Percentiles rank a stretch among this genome's conserved stretches.
Conservation (phyloP, 2,329 filamentous ascomycete genomes). For the Calonectria honghensis region DNA sequence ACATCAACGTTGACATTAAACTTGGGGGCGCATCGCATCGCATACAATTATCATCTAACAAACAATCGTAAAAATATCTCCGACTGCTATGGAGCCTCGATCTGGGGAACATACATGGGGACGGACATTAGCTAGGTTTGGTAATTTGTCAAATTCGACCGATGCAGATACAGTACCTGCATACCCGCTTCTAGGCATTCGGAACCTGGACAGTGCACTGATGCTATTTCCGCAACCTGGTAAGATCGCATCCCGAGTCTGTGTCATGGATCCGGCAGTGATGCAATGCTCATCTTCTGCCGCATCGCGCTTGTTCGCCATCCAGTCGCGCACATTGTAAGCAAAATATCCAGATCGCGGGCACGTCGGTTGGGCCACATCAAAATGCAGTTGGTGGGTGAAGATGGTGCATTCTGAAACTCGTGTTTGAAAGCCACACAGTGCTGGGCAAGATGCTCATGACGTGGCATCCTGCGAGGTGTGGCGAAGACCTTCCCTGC, state of each 20-base stretch:
- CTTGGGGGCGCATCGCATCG: background rate
- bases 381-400: background rate
- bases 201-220: slow-evolving; percentile 17
- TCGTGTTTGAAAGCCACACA: slow-evolving; percentile 29
- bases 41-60: background rate
- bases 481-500: slow-evolving; percentile 53
- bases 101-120: slow-evolving; percentile 21
- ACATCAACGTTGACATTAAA: background rate
- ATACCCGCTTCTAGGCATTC: slow-evolving; percentile 20
- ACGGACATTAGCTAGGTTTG: slow-evolving; percentile 12
- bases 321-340: background rate
- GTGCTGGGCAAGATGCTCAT: slow-evolving; percentile 28
- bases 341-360: background rate
- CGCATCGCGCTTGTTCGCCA: background rate
- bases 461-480: slow-evolving; percentile 41
- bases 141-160: slow-evolving; percentile 28
- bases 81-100: slow-evolving; percentile 12
- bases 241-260: background rate
- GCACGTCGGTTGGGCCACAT: background rate
- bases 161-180: slow-evolving; percentile 22
- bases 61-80: background rate
- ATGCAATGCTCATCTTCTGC: background rate
- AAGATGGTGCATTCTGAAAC: slow-evolving; percentile 25
- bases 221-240: slow-evolving; percentile 16
- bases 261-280: slow-evolving; percentile 7